Evolutionary conservation across 768 basidiomycete species (phyloP), one percentile per base, ranked within the genome.

Genomic region (Trametes cingulata): DNA sequence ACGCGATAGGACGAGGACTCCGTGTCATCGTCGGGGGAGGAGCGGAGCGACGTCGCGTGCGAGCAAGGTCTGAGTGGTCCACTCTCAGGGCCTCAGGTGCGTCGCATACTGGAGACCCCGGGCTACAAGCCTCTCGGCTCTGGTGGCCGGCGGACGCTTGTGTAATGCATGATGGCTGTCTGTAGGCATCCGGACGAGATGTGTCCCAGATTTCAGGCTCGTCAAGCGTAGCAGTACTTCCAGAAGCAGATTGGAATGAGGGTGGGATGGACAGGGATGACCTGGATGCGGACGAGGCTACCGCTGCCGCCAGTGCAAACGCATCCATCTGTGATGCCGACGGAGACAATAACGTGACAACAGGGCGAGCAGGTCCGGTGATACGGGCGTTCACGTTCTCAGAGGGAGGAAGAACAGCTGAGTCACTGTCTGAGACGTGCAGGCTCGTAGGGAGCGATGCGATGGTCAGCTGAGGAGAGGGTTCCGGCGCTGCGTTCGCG

Each of bases 301-400:
- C 57, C 0, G 59, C 56, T 4, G 67, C 63, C 0, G 67, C 65
- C 1, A 67, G 58, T 10, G 65, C 69, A 41, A 71, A 69, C 19
- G 69, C 68, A 35, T 71, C 69, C 63, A 70, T 64, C 1, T 70
- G 61, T 10, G 56, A 52, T 33, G 48, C 52, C 14, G 59, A 56
- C 1, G 52, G 62, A 4, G 53, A 19, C 5, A 24, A 13, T 29
- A 39, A 57, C 3, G 37, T 25, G n/a, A 41, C 40, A 27, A 17
- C 19, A 14, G 10, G 43, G 3, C 24, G 62, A 13, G 36, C 17
- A 27, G 25, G 35, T 4, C 45, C 61, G 15, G 49, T n/a, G 20
- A 41, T 27, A 17, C 41, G 52, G 3, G 49, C 59, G 9, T 66
- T 56, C 5, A 41, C 47, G 27, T 19, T 15, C 9, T 42, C 56